Evolutionary conservation across 257 asterid species (phyloP).

Genomic region (Fraxinus cuspidata): DNA sequence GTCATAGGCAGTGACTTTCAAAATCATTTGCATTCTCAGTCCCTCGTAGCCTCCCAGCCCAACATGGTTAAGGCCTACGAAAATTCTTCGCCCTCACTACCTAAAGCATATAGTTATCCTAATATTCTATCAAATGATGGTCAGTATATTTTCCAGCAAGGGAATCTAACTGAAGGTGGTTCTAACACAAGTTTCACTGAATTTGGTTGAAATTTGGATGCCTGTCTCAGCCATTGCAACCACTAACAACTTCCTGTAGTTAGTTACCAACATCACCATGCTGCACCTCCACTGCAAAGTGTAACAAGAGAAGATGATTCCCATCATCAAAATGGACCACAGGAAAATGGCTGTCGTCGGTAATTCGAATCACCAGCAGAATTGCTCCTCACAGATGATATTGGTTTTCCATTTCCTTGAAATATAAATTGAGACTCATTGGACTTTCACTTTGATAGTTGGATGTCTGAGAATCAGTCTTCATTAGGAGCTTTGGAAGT

Average conservation of each 20-base stretch:
- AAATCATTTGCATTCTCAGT: constrained; percentile 33
- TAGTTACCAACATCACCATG: constrained; percentile 25
- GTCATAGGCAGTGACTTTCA: constrained; percentile 26
- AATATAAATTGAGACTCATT: constrained; percentile 26
- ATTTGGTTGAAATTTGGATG: constrained; percentile 33
- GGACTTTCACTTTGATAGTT: constrained; percentile 38
- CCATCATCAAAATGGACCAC: constrained; percentile 16
- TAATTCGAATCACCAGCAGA: constrained; percentile 24
- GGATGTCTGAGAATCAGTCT: constrained; percentile 42
- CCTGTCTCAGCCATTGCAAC: constrained; percentile 28
- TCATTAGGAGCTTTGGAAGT: constrained; percentile 35
- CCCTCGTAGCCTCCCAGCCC: constrained; percentile 27
- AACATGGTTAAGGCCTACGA: constrained; percentile 25
- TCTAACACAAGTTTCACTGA: constrained; percentile 22
- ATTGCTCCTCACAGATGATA: constrained; percentile 20
- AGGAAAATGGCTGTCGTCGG: constrained; percentile 17
- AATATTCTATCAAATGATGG: constrained; percentile 13
- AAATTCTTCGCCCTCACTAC: constrained; percentile 30
- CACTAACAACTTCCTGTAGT: constrained; percentile 31
- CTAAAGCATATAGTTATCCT: constrained; percentile 25
- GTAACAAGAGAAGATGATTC: constrained; percentile 10
- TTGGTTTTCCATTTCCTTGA: constrained; percentile 32
- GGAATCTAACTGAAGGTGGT: constrained; percentile 30
- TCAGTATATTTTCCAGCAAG: constrained; percentile 35
- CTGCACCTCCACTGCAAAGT: constrained; percentile 19